Conservation (phyloP, 768 basidiomycete genomes). For the Pisolithus sp. region DNA sequence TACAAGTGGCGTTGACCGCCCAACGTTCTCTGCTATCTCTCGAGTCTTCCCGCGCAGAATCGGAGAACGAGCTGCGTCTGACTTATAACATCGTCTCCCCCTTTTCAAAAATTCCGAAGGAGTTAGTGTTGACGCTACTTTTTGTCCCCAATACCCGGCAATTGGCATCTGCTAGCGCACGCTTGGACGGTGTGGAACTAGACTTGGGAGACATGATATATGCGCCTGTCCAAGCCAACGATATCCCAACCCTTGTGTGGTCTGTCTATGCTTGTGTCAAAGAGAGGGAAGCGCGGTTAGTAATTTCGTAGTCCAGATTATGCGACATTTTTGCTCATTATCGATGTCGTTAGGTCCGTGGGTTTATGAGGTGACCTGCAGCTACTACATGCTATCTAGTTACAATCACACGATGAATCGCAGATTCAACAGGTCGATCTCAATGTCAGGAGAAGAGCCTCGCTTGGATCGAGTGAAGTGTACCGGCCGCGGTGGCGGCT, state of each 20-base stretch:
- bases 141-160: constrained; percentile 66
- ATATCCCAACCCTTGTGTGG: constrained; percentile 59
- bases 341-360: no score
- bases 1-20: constrained; percentile 57
- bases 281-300: not conserved
- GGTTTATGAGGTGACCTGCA: no score
- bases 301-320: no score
- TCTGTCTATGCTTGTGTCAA: constrained; percentile 48
- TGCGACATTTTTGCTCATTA: no score
- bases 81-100: constrained; percentile 48
- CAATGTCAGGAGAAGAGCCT: no score
- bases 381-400: no score
- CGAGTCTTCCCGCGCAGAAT: constrained; percentile 48
- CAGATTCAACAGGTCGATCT: no score
- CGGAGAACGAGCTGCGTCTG: constrained; percentile 74
- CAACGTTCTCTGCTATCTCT: constrained; percentile 61
- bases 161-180: constrained; percentile 56
- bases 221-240: constrained; percentile 55
- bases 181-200: constrained; percentile 44
- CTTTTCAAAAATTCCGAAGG: constrained; percentile 17
- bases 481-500: no score
- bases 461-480: no score
- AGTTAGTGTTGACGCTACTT: constrained; percentile 50
- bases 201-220: constrained; percentile 57
- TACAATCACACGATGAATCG: no score